Percentiles rank a stretch among this genome's conserved stretches.
Evolutionary conservation across 768 basidiomycete species (phyloP).

Genomic region (Tulasnella sp.): DNA sequence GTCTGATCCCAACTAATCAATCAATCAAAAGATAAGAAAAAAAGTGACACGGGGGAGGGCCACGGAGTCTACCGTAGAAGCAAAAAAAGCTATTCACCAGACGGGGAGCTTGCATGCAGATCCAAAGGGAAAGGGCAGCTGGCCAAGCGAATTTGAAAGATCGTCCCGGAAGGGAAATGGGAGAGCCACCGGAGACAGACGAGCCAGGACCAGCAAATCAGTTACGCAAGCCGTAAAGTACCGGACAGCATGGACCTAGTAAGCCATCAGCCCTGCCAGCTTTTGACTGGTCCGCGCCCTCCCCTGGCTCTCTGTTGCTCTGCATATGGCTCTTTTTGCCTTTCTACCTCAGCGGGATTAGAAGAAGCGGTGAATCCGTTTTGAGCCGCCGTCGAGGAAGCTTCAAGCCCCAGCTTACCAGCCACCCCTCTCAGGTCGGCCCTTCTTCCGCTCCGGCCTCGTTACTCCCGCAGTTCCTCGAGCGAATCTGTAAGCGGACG

Average conservation of each 20-base stretch:
- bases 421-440: neutral
- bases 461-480: neutral
- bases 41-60: neutral
- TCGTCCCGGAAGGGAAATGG: neutral
- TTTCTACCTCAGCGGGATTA: slow-evolving; percentile 1
- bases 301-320: neutral
- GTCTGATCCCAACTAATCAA: neutral
- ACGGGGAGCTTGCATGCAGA: neutral
- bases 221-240: neutral
- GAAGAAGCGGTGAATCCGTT: slow-evolving; percentile 1
- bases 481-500: neutral
- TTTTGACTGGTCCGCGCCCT: neutral
- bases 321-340: slow-evolving; percentile 7
- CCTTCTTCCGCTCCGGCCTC: neutral
- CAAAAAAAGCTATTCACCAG: neutral
- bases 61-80: neutral
- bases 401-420: neutral
- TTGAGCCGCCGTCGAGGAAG: neutral
- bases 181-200: slow-evolving; percentile 8
- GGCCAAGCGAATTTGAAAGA: neutral
- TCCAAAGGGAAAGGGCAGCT: neutral
- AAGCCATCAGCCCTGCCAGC: neutral
- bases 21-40: neutral
- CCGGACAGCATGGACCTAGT: neutral
- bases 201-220: neutral